Percentiles rank a stretch among this genome's conserved stretches.
Conservation (phyloP, 2,329 filamentous ascomycete species). For the Aspergillaceae sp. region DNA sequence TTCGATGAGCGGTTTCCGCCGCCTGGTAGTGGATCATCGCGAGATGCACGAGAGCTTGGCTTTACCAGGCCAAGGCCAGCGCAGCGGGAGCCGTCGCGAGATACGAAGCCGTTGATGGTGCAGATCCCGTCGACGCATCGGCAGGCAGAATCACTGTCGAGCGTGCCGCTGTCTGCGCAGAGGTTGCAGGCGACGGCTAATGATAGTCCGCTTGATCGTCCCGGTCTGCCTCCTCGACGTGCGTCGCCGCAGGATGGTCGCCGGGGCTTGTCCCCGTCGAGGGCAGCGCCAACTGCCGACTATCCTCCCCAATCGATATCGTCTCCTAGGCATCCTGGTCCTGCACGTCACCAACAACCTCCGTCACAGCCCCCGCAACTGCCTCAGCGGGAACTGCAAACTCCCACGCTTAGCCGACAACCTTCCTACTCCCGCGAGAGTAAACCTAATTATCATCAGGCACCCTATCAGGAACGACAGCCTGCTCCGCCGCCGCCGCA, state of each 20-base stretch:
- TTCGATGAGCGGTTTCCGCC: constrained; percentile 19
- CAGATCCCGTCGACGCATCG: constrained; percentile 21
- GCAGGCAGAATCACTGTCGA: constrained; percentile 12
- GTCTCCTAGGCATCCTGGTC: not conserved
- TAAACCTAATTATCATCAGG: constrained; percentile 7
- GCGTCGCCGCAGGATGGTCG: constrained; percentile 9
- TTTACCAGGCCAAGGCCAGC: constrained; percentile 7
- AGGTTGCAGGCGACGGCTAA: constrained; percentile 14
- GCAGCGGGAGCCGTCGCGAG: constrained; percentile 17
- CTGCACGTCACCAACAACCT: constrained; percentile 1
- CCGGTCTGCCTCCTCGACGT: constrained; percentile 40
- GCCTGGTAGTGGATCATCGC: constrained; percentile 2
- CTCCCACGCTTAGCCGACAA: constrained; percentile 17
- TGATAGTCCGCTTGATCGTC: constrained; percentile 38
- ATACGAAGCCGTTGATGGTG: constrained; percentile 24
- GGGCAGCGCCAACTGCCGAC: constrained; percentile 5
- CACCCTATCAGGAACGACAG: not conserved
- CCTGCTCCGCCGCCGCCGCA: not conserved
- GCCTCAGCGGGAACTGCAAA: constrained; percentile 10
- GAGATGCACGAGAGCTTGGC: constrained; percentile 24
- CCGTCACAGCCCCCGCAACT: constrained; percentile 1
- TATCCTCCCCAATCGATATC: not conserved
- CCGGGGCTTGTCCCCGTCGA: constrained; percentile 15
- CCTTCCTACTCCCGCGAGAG: constrained; percentile 22
- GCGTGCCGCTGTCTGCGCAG: constrained; percentile 37